Conservation (phyloP, 306 rosid species). For the Astragalus membranaceus region DNA sequence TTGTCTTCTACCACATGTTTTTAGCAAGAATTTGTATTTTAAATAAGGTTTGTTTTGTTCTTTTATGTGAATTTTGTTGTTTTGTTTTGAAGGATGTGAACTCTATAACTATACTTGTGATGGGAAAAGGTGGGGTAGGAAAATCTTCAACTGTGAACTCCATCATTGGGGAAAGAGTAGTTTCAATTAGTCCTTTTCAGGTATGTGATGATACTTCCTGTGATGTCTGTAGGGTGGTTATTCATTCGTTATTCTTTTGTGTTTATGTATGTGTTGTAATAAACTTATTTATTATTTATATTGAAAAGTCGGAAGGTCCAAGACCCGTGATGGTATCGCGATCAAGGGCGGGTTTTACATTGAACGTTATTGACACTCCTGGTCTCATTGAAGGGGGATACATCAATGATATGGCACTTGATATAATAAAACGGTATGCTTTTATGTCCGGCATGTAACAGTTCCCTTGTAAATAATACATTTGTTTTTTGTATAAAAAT, state of each 20-base stretch:
- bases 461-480: too few species aligned
- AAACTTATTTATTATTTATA: conserved; percentile 3
- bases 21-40: not conserved
- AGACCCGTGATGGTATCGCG: conserved; percentile 89
- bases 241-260: not conserved
- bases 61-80: not conserved
- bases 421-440: conserved; percentile 62
- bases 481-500: not conserved
- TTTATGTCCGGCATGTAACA: not conserved
- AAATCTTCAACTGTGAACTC: conserved; percentile 95
- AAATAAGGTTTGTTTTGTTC: not conserved
- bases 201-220: conserved; percentile 20
- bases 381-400: conserved; percentile 98
- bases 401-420: conserved; percentile 70
- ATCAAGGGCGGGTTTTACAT: conserved; percentile 75
- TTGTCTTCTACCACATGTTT: not conserved
- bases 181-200: conserved; percentile 90
- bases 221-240: not conserved
- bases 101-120: conserved; percentile 87
- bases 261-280: not conserved
- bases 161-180: conserved; percentile 80
- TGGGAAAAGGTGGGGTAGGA: conserved; percentile 98
- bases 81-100: conserved; percentile 55
- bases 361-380: conserved; percentile 93
- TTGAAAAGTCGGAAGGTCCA: conserved; percentile 69